These are phyloP conservation scores for Aurifilum marmelostoma DNA, from an alignment of 2,329 filamentous ascomycete genomes.

Conservation along the genomic window DNA sequence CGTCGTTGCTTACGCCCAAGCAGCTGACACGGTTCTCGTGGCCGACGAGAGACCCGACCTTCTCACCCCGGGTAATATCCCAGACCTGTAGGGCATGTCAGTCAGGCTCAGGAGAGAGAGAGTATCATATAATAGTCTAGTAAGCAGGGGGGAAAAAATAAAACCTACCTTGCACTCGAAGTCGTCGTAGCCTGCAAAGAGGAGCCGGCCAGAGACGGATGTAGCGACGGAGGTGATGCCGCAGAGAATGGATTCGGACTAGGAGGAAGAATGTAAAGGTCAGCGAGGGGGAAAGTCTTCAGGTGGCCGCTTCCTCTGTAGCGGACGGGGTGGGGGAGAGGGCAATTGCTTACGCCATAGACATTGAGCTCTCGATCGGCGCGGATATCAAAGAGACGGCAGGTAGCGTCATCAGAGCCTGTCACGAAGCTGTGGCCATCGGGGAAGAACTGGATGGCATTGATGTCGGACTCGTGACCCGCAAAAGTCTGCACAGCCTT, in stretches of 20 bases:
- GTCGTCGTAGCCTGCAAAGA: conserved; percentile 98
- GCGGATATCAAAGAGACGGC: conserved; percentile 95
- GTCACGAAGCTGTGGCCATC: conserved; percentile 98
- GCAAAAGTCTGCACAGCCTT: conserved; percentile 99
- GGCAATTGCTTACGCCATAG: conserved; percentile 60
- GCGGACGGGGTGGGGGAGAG: no score
- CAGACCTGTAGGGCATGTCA: conserved; percentile 74
- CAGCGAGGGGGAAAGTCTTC: conserved; percentile 34
- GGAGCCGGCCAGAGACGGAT: conserved; percentile 89
- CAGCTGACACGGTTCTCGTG: conserved; percentile 99
- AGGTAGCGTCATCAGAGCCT: conserved; percentile 95
- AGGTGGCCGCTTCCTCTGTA: no score
- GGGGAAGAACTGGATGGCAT: conserved; percentile 99
- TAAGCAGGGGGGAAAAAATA: not conserved
- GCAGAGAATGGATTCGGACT: conserved; percentile 97
- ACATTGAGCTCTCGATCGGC: conserved; percentile 80
- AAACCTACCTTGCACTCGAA: conserved; percentile 95
- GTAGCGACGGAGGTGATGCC: conserved; percentile 98
- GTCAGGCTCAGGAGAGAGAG: not conserved
- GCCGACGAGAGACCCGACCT: conserved; percentile 93
- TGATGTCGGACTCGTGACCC: conserved; percentile 98
- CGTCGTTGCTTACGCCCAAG: conserved; percentile 97
- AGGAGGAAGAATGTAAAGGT: conserved; percentile 28
- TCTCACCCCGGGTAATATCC: conserved; percentile 95
- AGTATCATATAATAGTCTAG: not conserved